Evolutionary conservation across 768 basidiomycete genomes (phyloP), one percentile per base, ranked within the genome.

Genomic region (Vararia minispora): DNA sequence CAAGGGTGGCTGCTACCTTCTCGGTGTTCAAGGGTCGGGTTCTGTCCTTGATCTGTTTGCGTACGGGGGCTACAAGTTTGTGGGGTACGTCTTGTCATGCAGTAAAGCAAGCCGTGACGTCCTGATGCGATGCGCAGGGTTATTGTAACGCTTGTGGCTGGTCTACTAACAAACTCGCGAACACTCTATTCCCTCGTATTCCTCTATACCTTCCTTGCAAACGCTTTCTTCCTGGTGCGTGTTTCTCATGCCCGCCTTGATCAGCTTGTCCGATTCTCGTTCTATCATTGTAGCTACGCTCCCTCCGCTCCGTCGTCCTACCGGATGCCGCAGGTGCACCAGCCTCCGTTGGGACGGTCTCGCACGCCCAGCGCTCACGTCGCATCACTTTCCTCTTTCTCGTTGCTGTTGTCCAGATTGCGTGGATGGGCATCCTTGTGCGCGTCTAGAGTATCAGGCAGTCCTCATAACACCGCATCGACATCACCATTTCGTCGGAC

Each of bases 61-160:
- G 0, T 98, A 97, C 54, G 85, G 82, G 4, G 94, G 95, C 0
- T 98, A 98, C 63, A 98, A 99, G 55, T 98, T 99, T 51, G 87
- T 97, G 21, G 94, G 89, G 89, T 90, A 46, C 21, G 78, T 62
- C 3, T 1, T n/a, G n/a, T n/a, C n/a, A n/a, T n/a, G n/a, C n/a
- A n/a, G n/a, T n/a, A n/a, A n/a, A n/a, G n/a, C n/a, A n/a, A n/a
- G n/a, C n/a, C n/a, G n/a, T n/a, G n/a, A n/a, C n/a, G n/a, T n/a
- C n/a, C 28, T 41, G 25, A 36, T 9, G 6, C 13, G 8, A 8
- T 44, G 3, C n/a, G 6, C 44, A 92, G 91, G 2, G 87, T 97
- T 28, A 92, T 95, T 48, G 59, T 81, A 10, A 79, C 84, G 2
- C 62, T 95, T n/a, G 56, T 86, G 1, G 75, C 73, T 0, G 74